Evolutionary conservation across 495 filamentous ascomycete species (phyloP).

Genomic region (Baudoinia panamericana): DNA sequence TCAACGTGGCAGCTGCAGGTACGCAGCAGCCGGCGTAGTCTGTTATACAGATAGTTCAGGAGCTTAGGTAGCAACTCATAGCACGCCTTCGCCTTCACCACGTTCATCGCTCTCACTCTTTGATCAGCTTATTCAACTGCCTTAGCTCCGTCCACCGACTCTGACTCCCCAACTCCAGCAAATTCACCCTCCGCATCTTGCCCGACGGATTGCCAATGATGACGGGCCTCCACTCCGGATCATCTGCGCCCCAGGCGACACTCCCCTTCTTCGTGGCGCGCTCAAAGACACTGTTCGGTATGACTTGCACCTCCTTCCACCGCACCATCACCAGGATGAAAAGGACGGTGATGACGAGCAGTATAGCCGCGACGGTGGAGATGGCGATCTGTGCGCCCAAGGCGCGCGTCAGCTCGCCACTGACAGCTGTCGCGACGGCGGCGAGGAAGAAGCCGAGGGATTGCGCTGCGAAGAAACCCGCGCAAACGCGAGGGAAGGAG

Average conservation of each 20-base stretch:
- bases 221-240: conserved; percentile 49
- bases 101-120: conserved; percentile 1
- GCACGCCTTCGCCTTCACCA: no score
- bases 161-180: conserved; percentile 50
- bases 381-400: conserved; percentile 53
- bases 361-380: conserved; percentile 47
- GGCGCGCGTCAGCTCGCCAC: conserved; percentile 45
- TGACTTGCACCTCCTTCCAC: conserved; percentile 51
- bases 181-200: conserved; percentile 49
- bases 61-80: no score
- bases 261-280: conserved; percentile 32
- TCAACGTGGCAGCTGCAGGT: no score
- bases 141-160: conserved; percentile 60
- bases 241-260: conserved; percentile 31
- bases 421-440: conserved; percentile 48
- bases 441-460: conserved; percentile 50
- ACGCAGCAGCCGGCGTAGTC: no score
- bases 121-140: conserved; percentile 43
- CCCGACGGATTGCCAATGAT: conserved; percentile 56
- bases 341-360: conserved; percentile 49
- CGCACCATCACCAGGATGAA: conserved; percentile 46
- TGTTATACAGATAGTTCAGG: no score
- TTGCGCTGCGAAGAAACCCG: conserved; percentile 60
- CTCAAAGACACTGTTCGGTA: conserved; percentile 36
- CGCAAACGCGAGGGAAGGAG: conserved; percentile 52